Evolutionary conservation across 2,329 filamentous ascomycete species (phyloP), one percentile per base, ranked within the genome.

Genomic region (Elsinoe ampelina): DNA sequence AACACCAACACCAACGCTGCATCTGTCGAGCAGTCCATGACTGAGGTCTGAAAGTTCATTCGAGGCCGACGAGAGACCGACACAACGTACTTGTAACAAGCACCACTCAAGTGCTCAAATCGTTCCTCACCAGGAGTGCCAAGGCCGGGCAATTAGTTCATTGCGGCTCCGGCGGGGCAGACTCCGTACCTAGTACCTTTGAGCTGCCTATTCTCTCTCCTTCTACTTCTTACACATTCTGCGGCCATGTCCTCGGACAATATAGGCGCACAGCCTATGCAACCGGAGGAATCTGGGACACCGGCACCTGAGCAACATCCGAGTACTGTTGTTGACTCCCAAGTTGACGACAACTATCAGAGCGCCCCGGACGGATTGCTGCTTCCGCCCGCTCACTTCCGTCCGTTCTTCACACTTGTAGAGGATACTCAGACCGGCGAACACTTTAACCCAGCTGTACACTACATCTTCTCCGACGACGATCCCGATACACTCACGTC

Each of bases 391-490:
- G 67, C 71, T 59, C 73, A 69, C 73, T 92, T 95, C 70, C 78
- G 83, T 43, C 88, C 89, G 2, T 86, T 95, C 75, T 96, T 95
- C 75, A 86, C 89, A 1, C 77, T 96, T 41, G 78, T 97, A 61
- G 83, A 88, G 66, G 90, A 95, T 70, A 73, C 79, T 10, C 80
- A 82, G n/a, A 84, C 81, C 7, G 80, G 82, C 64, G 81, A 87
- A 45, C 87, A 89, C 60, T 79, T 89, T 65, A 91, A 97, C 68
- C 93, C 92, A 1, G 83, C 82, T 55, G 83, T 95, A 1, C 89
- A 92, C 73, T 97, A 97, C 73, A 80, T 97, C 66, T 97, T 98
- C 74, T 82, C 82, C 63, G 91, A 97, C 70, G 93, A 97, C 71
- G 90, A 96, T 67, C 81, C 84, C 1, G 86, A 91, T 47, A 75